A percentile compares a stretch with the other conserved stretches of the same genome.
phyloP scores from a whole-genome alignment of 2,329 filamentous ascomycete genomes.

The Calonectria naviculata region DNA sequence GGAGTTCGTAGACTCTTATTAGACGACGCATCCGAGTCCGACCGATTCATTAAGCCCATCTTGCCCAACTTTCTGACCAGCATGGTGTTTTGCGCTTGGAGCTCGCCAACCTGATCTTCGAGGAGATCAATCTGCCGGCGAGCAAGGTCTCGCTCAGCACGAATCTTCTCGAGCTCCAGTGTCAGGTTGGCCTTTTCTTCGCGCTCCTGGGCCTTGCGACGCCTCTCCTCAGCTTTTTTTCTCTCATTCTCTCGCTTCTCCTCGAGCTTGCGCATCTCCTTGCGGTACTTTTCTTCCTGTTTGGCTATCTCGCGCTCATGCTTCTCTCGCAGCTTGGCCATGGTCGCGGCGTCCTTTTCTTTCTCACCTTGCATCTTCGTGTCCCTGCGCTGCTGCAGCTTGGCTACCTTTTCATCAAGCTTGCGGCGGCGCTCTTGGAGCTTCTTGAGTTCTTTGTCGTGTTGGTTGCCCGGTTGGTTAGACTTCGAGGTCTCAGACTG shows the following conservation, averaged over 20 bases:
- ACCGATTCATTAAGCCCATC: constrained; percentile 49
- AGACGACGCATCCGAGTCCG: constrained; percentile 51
- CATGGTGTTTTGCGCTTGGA: constrained; percentile 70
- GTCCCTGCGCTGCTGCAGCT: constrained; percentile 60
- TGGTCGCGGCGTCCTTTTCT: constrained; percentile 59
- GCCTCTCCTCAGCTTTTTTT: constrained; percentile 65
- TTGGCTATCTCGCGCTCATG: constrained; percentile 73
- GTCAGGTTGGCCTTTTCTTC: constrained; percentile 62
- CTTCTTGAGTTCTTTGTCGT: constrained; percentile 73
- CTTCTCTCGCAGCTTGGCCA: constrained; percentile 71
- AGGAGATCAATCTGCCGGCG: constrained; percentile 65
- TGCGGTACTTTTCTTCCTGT: constrained; percentile 73
- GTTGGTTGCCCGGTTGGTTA: constrained; percentile 36
- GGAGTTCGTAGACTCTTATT: constrained; percentile 29
- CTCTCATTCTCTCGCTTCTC: constrained; percentile 72
- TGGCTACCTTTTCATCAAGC: constrained; percentile 71
- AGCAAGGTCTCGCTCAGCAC: constrained; percentile 64
- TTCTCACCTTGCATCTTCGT: constrained; percentile 59
- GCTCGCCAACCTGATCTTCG: constrained; percentile 64
- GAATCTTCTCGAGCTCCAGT: constrained; percentile 63
- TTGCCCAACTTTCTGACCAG: constrained; percentile 66
- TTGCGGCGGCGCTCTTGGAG: constrained; percentile 70
- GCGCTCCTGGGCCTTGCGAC: constrained; percentile 62
- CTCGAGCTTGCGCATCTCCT: constrained; percentile 73
- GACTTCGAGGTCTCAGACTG: constrained; percentile 54